These are phyloP conservation scores for Plasmodium vivax DNA, from an alignment of 169 alveolate genomes.

Conservation along the genomic window DNA sequence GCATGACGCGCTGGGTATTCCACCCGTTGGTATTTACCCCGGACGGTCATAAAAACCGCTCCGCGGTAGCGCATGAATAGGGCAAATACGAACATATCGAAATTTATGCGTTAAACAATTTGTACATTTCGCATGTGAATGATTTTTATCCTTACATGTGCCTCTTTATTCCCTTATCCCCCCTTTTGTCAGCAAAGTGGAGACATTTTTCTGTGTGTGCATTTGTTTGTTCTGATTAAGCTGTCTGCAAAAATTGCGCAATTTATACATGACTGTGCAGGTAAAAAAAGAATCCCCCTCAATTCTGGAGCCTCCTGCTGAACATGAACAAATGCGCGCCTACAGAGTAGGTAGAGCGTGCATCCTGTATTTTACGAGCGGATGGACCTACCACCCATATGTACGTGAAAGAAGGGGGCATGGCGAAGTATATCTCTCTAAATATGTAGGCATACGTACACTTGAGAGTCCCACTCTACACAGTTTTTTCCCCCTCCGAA, in stretches of 20 bases:
- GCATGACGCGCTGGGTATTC: not conserved
- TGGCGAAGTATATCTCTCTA: not conserved
- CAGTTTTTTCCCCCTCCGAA: not conserved
- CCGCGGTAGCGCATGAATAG: not conserved
- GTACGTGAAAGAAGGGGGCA: not conserved
- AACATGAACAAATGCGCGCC: not conserved
- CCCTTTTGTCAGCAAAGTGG: not conserved
- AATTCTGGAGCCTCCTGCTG: not conserved
- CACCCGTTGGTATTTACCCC: not conserved
- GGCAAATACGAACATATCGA: not conserved
- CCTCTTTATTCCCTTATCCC: not conserved
- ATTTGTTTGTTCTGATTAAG: not conserved
- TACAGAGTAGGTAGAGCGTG: not conserved
- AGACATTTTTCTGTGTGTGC: not conserved
- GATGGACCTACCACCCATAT: not conserved
- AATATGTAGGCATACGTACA: not conserved
- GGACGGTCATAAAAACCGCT: not conserved
- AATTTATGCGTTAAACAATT: not conserved
- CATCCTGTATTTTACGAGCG: not conserved
- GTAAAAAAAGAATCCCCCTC: not conserved
- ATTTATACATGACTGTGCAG: not conserved
- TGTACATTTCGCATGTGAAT: not conserved
- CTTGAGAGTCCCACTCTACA: not conserved
- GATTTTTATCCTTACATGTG: not conserved
- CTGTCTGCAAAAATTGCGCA: not conserved